Evolutionary conservation across 306 rosid species (phyloP), one percentile per base, ranked within the genome.

Genomic region (Urtica urens): DNA sequence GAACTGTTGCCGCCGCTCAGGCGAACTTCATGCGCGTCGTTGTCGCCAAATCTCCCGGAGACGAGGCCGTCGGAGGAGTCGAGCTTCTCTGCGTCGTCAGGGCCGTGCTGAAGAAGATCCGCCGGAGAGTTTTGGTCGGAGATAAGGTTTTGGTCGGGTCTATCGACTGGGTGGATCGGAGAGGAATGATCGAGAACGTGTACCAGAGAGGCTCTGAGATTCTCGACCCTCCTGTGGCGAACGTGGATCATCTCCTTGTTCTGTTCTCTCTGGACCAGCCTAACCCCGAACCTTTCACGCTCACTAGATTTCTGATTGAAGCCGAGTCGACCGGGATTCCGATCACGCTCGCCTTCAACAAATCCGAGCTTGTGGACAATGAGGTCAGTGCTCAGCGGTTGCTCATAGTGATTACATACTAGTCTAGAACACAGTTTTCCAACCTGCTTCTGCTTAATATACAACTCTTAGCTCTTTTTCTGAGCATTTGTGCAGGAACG

Each of bases 1-100:
- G 97, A 39, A 63, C 85, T 48, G 97, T 90, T 9, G 95, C 95
- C n/a, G 72, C 97, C 14, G 77, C 97, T 0, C 93, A 90, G 39
- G 97, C 97, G n/a, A 84, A 84, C 69, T 81, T 81, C 79, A 90
- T 90, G 97, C 95, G 97, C 58, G 97, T 90, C 33, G 67, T 84
- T 23, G 86, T 84, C 27, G 18, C 24, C 49, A 69, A 64, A 13
- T 14, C 49, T 70, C 77, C 83, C 38, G 23, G 61, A 60, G 72
- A 20, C 67, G 44, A 40, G 20, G 52, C 54, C 7, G 45, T 10
- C 45, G 54, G 7, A 38, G 31, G 21, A 17, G 62, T 81, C 5
- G 97, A 88, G 71, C 29, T 90, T 20, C 58, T 90, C 3, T 90
- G 97, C 44, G 93, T 90, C 30, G 95, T 84, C 52, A 84, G 66